phyloP scores from a whole-genome alignment of 2,329 filamentous ascomycete genomes.

The Trichoderma hamatum region DNA sequence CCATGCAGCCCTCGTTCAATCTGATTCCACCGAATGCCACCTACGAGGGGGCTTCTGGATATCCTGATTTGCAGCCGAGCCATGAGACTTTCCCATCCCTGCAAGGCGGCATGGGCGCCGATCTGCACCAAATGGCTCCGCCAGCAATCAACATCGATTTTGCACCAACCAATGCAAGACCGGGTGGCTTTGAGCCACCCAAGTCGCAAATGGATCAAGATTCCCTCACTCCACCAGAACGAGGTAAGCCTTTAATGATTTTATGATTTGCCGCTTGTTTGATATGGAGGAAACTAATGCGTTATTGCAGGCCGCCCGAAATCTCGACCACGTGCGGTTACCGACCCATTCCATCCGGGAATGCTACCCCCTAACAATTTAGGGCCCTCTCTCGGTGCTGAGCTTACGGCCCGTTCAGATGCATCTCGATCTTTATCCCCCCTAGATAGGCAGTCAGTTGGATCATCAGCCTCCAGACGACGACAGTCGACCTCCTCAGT shows the following conservation, averaged over 20 bases:
- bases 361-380: slow-evolving; percentile 47
- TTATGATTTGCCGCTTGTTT: not conserved
- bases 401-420: slow-evolving; percentile 49
- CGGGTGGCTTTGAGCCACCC: slow-evolving; percentile 48
- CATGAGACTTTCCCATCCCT: slow-evolving; percentile 58
- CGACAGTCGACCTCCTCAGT: slow-evolving; percentile 68
- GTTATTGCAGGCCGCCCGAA: slow-evolving; percentile 48
- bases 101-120: slow-evolving; percentile 54
- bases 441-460: slow-evolving; percentile 53
- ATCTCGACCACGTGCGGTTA: slow-evolving; percentile 59
- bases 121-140: slow-evolving; percentile 81
- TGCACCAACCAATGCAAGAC: slow-evolving; percentile 68
- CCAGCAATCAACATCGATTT: slow-evolving; percentile 94
- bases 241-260: slow-evolving; percentile 52
- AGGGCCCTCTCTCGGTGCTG: slow-evolving; percentile 55
- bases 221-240: slow-evolving; percentile 79
- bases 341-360: slow-evolving; percentile 59
- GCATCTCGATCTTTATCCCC: slow-evolving; percentile 62
- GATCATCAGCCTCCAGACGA: slow-evolving; percentile 41
- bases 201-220: slow-evolving; percentile 72
- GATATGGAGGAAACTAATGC: slow-evolving; percentile 26
- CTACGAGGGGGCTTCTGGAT: slow-evolving; percentile 41
- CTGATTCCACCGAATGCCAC: slow-evolving; percentile 46
- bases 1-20: slow-evolving; percentile 51
- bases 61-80: slow-evolving; percentile 44